Evolutionary conservation across 345 rosid genomes (phyloP).

Genomic region (Acer saccharum): DNA sequence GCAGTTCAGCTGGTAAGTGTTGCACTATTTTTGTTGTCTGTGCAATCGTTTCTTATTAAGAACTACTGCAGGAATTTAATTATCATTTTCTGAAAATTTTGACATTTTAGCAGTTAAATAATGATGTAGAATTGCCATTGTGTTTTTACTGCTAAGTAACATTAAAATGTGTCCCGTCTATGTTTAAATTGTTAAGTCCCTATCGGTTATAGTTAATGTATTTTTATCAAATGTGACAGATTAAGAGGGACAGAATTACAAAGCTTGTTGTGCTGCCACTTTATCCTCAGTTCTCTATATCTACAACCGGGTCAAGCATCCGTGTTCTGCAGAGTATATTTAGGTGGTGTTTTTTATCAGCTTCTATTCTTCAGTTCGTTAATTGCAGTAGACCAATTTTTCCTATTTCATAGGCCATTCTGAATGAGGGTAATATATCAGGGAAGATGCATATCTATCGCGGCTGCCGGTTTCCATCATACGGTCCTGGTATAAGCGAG

Average conservation of each 20-base stretch:
- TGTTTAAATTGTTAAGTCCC: neutral
- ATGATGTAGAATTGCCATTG: neutral
- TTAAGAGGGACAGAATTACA: constrained; percentile 75
- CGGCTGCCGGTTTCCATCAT: constrained; percentile 75
- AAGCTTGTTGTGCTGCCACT: constrained; percentile 93
- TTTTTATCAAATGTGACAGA: constrained; percentile 39
- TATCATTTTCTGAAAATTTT: neutral
- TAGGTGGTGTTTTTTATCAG: constrained; percentile 41
- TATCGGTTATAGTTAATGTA: neutral
- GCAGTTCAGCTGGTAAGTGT: constrained; percentile 74
- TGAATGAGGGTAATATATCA: constrained; percentile 40
- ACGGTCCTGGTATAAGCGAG: constrained; percentile 83
- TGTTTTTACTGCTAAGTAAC: neutral
- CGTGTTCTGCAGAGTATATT: constrained; percentile 73
- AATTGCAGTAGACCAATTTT: neutral
- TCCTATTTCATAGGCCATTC: constrained; percentile 11
- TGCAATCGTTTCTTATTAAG: neutral
- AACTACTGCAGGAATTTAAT: neutral
- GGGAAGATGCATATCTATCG: constrained; percentile 76
- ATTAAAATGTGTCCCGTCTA: neutral
- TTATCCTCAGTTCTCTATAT: constrained; percentile 95
- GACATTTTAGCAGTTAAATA: neutral
- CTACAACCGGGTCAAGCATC: constrained; percentile 94
- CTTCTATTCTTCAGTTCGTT: neutral
- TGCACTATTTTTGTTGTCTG: neutral